Conservation (phyloP, 345 rosid genomes). For the Gossypium rotundifolium region DNA sequence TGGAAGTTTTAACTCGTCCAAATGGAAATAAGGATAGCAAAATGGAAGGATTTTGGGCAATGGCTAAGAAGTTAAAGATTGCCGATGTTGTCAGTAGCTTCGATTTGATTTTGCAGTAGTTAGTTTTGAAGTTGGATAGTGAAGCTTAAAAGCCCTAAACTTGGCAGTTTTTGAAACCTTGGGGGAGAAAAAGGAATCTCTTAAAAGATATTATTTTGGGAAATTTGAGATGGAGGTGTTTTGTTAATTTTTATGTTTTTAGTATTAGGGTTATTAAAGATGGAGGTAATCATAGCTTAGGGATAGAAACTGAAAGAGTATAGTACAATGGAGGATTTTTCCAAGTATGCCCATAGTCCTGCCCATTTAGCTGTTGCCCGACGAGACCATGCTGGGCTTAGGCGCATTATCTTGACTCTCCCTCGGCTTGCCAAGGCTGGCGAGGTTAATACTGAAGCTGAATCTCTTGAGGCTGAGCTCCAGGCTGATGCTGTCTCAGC, state of each 20-base stretch:
- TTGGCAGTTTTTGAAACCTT: slow-evolving; percentile 10
- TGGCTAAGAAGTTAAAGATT: slow-evolving; percentile 11
- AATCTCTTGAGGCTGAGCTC: slow-evolving; percentile 67
- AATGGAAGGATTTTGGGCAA: slow-evolving; percentile 12
- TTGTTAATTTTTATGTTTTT: slow-evolving; percentile 1
- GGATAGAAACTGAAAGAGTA: slow-evolving; percentile 4
- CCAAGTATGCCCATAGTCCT: slow-evolving; percentile 77
- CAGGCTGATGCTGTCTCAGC: slow-evolving; percentile 72
- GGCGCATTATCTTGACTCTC: slow-evolving; percentile 45
- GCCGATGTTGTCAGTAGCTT: slow-evolving; percentile 5
- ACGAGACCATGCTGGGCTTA: slow-evolving; percentile 66
- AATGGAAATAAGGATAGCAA: slow-evolving; percentile 21
- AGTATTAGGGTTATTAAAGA: slow-evolving; percentile 10
- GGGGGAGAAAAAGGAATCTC: not conserved
- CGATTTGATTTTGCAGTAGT: not conserved
- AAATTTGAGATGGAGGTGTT: slow-evolving; percentile 4
- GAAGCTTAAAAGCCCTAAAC: slow-evolving; percentile 11
- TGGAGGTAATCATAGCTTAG: slow-evolving; percentile 27
- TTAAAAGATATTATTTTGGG: slow-evolving; percentile 8
- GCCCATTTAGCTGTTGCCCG: slow-evolving; percentile 78
- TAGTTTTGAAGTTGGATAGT: slow-evolving; percentile 7
- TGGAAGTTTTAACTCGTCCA: slow-evolving; percentile 22
- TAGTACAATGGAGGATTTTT: slow-evolving; percentile 62
- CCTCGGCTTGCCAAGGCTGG: slow-evolving; percentile 81
- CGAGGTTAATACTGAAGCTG: slow-evolving; percentile 70